Evolutionary conservation across 768 basidiomycete species (phyloP).

Genomic region (Mycena chlorophos): DNA sequence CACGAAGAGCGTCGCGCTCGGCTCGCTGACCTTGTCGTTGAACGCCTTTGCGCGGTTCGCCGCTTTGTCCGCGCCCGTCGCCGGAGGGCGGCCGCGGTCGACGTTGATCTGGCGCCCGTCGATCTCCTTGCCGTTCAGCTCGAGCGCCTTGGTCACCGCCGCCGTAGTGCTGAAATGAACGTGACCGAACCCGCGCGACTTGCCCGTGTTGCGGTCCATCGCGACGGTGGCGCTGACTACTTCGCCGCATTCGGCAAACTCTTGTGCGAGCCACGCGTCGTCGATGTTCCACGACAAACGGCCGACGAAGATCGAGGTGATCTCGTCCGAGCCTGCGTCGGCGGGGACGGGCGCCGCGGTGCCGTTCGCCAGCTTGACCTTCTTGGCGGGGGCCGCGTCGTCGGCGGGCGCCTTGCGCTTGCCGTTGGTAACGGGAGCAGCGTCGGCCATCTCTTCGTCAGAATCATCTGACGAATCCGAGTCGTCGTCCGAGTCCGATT

Average conservation of each 20-base stretch:
- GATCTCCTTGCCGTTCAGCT: slow-evolving; percentile 82
- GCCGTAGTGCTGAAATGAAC: slow-evolving; percentile 72
- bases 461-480: slow-evolving; percentile 42
- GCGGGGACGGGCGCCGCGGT: slow-evolving; percentile 41
- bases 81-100: too few species aligned
- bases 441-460: slow-evolving; percentile 63
- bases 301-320: slow-evolving; percentile 86
- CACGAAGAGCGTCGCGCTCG: slow-evolving; percentile 81
- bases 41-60: slow-evolving; percentile 78
- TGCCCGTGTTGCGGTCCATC: slow-evolving; percentile 77
- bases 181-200: slow-evolving; percentile 83
- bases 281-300: slow-evolving; percentile 95
- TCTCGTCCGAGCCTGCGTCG: slow-evolving; percentile 44
- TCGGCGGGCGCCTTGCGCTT: slow-evolving; percentile 84
- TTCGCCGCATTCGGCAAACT: slow-evolving; percentile 88
- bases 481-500: slow-evolving; percentile 24
- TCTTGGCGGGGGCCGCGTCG: slow-evolving; percentile 66
- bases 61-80: too few species aligned
- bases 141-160: slow-evolving; percentile 79
- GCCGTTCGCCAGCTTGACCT: slow-evolving; percentile 72
- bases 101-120: slow-evolving; percentile 80
- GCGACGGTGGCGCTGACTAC: slow-evolving; percentile 88
- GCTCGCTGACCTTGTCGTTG: slow-evolving; percentile 64
- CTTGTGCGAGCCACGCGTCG: slow-evolving; percentile 89
- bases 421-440: slow-evolving; percentile 40